Evolutionary conservation across 2,329 filamentous ascomycete species (phyloP), one percentile per base, ranked within the genome.

Genomic region (Ophidiomyces ophidiicola): DNA sequence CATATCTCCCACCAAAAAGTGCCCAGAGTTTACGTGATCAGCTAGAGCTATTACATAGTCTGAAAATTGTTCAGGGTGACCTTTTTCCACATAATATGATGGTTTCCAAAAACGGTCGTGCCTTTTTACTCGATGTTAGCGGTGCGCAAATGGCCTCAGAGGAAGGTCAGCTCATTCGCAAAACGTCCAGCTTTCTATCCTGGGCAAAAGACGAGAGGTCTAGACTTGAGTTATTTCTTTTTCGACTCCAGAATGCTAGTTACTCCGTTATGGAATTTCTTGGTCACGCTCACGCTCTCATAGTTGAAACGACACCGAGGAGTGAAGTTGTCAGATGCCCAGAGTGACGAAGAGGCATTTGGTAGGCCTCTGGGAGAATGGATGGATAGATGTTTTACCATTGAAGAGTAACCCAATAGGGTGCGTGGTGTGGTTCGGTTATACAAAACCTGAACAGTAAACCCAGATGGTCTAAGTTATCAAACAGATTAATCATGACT

Each of bases 381-480:
- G n/a, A n/a, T n/a, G n/a, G n/a, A n/a, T n/a, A n/a, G n/a, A n/a
- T n/a, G n/a, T n/a, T n/a, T n/a, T n/a, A n/a, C n/a, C n/a, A n/a
- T n/a, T n/a, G n/a, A n/a, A n/a, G n/a, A n/a, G n/a, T n/a, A n/a
- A n/a, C n/a, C n/a, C n/a, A n/a, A n/a, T n/a, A n/a, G n/a, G n/a
- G n/a, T n/a, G n/a, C n/a, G n/a, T n/a, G n/a, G n/a, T n/a, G n/a
- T n/a, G n/a, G n/a, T n/a, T n/a, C n/a, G n/a, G n/a, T n/a, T n/a
- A n/a, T n/a, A n/a, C n/a, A n/a, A n/a, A n/a, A n/a, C n/a, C n/a
- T n/a, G n/a, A n/a, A n/a, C n/a, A n/a, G n/a, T n/a, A n/a, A n/a
- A n/a, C n/a, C n/a, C n/a, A n/a, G n/a, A n/a, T n/a, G n/a, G n/a
- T 15, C 2, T 62, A 71, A 34, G 12, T 17, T 10, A 14, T 8